phyloP scores from a whole-genome alignment of 768 basidiomycete species.

The Coprinopsis marcescibilis region DNA sequence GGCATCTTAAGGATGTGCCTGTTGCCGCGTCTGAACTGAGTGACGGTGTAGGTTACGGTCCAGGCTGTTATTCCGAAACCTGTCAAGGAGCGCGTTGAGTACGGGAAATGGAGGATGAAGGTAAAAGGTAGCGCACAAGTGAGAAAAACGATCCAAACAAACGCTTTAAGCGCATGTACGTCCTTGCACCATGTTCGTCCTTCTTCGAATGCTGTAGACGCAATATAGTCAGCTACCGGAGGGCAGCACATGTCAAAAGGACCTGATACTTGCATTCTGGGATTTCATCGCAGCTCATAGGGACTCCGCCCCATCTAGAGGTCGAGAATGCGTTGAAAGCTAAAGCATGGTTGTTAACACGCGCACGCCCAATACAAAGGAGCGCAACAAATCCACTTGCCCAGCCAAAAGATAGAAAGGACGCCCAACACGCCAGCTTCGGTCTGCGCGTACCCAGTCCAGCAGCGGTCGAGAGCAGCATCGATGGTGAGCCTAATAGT shows the following conservation, averaged over 20 bases:
- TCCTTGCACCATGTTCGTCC: constrained; percentile 48
- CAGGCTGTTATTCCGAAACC: constrained; percentile 37
- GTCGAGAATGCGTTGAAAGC: constrained; percentile 59
- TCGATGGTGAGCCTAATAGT: constrained; percentile 39
- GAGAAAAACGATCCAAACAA: constrained; percentile 56
- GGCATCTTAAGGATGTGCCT: constrained; percentile 47
- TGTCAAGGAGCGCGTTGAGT: constrained; percentile 14
- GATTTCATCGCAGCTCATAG: constrained; percentile 42
- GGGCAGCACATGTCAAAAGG: no score
- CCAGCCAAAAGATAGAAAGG: constrained; percentile 49
- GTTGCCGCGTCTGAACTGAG: constrained; percentile 38
- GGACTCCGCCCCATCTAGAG: constrained; percentile 46
- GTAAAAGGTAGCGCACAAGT: constrained; percentile 32
- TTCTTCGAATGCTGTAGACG: constrained; percentile 37
- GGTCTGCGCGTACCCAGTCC: constrained; percentile 40
- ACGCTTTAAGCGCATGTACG: constrained; percentile 47
- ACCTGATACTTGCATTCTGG: no score
- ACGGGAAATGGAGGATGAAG: neutral
- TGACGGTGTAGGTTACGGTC: constrained; percentile 39
- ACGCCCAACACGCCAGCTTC: constrained; percentile 41
- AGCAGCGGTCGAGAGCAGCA: constrained; percentile 33
- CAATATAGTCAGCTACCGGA: no score
- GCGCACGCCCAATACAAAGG: neutral
- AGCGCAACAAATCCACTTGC: constrained; percentile 25
- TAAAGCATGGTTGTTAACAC: constrained; percentile 16